Percentiles rank a stretch among this genome's conserved stretches.
Evolutionary conservation across 2,329 filamentous ascomycete genomes (phyloP).

Genomic region (Phialemonium atrogriseum): DNA sequence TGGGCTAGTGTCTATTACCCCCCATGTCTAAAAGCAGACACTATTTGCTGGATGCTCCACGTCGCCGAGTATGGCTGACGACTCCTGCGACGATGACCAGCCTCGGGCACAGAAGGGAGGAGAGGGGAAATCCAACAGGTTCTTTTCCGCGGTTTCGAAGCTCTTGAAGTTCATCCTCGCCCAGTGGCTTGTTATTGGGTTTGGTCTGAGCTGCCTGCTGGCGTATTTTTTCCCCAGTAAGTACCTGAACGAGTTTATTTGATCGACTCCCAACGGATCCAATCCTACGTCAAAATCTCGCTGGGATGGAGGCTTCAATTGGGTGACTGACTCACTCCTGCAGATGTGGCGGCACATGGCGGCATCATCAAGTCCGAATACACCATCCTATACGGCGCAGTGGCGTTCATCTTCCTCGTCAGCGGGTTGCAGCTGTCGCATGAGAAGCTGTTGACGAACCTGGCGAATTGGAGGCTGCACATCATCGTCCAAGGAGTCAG

Average conservation of each 20-base stretch:
- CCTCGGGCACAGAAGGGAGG: no score
- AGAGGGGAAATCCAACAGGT: background rate
- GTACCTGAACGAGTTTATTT: no score
- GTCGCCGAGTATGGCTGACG: background rate
- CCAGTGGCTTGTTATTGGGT: slow-evolving; percentile 59
- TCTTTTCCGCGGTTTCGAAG: background rate
- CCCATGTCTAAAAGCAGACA: no score
- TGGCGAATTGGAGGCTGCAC: slow-evolving; percentile 60
- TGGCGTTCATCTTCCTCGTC: slow-evolving; percentile 62
- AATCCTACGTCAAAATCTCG: no score
- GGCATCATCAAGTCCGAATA: slow-evolving; percentile 44
- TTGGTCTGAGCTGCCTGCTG: slow-evolving; percentile 43
- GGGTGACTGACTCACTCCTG: background rate
- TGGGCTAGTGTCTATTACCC: no score
- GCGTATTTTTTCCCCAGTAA: slow-evolving; percentile 34
- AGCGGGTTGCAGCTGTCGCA: slow-evolving; percentile 62
- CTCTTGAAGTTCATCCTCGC: slow-evolving; percentile 30
- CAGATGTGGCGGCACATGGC: slow-evolving; percentile 39
- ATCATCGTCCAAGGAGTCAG: slow-evolving; percentile 58
- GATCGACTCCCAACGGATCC: no score
- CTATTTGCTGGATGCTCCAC: background rate
- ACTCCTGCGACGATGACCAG: background rate
- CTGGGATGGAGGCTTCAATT: no score
- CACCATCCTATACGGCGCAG: slow-evolving; percentile 59
- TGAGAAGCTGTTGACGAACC: slow-evolving; percentile 50